phyloP scores from a whole-genome alignment of 2,329 filamentous ascomycete species.

The Pseudocercospora fuligena region DNA sequence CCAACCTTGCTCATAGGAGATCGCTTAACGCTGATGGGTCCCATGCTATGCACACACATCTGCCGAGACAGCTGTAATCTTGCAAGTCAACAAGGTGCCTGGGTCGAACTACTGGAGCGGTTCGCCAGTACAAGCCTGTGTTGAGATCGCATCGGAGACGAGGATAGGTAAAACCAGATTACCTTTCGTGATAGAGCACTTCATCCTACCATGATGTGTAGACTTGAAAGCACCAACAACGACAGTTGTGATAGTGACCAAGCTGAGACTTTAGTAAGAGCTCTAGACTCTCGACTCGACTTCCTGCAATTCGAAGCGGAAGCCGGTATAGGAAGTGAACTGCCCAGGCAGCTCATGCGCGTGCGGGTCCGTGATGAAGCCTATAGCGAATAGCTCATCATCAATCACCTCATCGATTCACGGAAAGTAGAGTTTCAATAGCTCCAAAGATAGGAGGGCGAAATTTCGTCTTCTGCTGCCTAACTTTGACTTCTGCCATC shows the following conservation, averaged over 20 bases:
- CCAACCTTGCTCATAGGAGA: slow-evolving; percentile 6
- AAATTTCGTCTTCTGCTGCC: slow-evolving; percentile 5
- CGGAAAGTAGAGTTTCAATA: slow-evolving; percentile 4
- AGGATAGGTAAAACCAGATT: slow-evolving; percentile 8
- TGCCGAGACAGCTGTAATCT: slow-evolving; percentile 16
- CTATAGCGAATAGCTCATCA: slow-evolving; percentile 25
- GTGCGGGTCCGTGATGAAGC: slow-evolving; percentile 34
- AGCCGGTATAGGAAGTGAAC: neutral
- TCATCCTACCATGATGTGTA: neutral
- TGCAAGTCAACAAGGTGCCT: slow-evolving; percentile 8
- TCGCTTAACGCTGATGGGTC: slow-evolving; percentile 13
- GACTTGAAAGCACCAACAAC: neutral
- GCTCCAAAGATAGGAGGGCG: neutral
- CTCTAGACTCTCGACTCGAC: neutral
- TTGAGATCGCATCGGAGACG: slow-evolving; percentile 9
- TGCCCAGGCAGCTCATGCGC: neutral
- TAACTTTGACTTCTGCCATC: slow-evolving; percentile 10
- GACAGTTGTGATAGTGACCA: neutral
- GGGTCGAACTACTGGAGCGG: slow-evolving; percentile 6
- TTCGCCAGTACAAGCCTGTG: neutral
- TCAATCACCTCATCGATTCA: neutral
- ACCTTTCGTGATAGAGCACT: slow-evolving; percentile 8
- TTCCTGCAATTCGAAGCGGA: neutral
- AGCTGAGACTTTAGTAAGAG: neutral
- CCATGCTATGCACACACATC: slow-evolving; percentile 8